Percentiles rank a stretch among this genome's conserved stretches.
phyloP scores from a whole-genome alignment of 805 yeast genomes.

The Sugiyamaella chiloensis region DNA sequence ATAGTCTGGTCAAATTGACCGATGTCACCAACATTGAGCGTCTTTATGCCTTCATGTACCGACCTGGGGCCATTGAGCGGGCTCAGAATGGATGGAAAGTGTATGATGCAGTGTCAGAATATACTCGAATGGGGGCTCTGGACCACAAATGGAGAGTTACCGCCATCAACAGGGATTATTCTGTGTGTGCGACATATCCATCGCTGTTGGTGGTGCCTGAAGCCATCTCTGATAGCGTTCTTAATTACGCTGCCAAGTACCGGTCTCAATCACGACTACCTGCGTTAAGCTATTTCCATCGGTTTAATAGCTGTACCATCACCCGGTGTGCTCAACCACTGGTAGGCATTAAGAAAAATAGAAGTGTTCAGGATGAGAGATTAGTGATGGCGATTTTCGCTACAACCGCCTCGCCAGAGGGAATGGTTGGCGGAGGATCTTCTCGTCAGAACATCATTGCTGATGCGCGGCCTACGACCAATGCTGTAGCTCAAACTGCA shows the following conservation, averaged over 20 bases:
- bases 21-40: constrained; percentile 49
- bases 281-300: constrained; percentile 70
- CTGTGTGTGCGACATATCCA: constrained; percentile 76
- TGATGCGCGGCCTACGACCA: constrained; percentile 89
- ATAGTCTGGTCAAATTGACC: constrained; percentile 65
- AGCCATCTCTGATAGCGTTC: constrained; percentile 74
- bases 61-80: constrained; percentile 68
- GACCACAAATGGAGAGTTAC: constrained; percentile 67
- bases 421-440: constrained; percentile 28
- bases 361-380: constrained; percentile 90
- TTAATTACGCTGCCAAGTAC: constrained; percentile 79
- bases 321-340: constrained; percentile 91
- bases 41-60: constrained; percentile 79
- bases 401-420: constrained; percentile 43
- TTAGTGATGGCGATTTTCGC: constrained; percentile 69
- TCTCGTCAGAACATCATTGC: constrained; percentile 61
- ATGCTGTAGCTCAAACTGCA: constrained; percentile 95
- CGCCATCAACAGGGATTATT: constrained; percentile 56
- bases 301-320: constrained; percentile 61
- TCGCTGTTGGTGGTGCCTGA: constrained; percentile 62
- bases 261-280: constrained; percentile 87
- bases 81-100: constrained; percentile 68
- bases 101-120: constrained; percentile 63
- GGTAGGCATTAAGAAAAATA: constrained; percentile 80
- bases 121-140: constrained; percentile 52